Conservation (phyloP, 441 rosid genomes). For the Syzygium syzygioides region DNA sequence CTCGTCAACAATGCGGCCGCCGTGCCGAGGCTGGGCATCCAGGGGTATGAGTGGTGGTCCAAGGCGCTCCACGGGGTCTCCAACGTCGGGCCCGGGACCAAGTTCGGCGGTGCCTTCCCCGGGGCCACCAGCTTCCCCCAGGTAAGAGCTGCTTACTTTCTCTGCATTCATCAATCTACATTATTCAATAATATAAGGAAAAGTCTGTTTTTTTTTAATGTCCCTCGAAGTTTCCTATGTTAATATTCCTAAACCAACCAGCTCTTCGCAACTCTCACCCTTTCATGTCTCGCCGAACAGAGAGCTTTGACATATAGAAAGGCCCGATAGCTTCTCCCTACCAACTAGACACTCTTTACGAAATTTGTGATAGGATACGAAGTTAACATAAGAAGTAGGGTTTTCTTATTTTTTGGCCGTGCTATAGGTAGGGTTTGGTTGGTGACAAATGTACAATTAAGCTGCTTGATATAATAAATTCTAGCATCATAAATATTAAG, state of each 20-base stretch:
- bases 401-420: neutral
- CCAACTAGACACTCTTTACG: neutral
- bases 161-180: neutral
- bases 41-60: conserved; percentile 98
- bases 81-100: conserved; percentile 83
- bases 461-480: neutral
- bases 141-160: conserved; percentile 25
- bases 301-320: no score
- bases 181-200: neutral
- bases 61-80: conserved; percentile 98
- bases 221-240: neutral
- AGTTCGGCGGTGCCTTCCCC: conserved; percentile 72
- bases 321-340: no score
- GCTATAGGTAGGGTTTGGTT: neutral
- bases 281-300: neutral
- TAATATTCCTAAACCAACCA: neutral
- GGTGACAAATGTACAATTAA: neutral
- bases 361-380: neutral
- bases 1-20: conserved; percentile 69
- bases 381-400: neutral
- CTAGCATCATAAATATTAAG: neutral
- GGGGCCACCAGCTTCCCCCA: conserved; percentile 96
- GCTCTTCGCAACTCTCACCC: neutral
- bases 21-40: conserved; percentile 70
- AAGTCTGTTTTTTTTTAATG: neutral